Percentiles rank a stretch among this genome's conserved stretches.
Conservation (phyloP, 1,284 basidiomycete genomes). For the Leccinum pallidistipes region DNA sequence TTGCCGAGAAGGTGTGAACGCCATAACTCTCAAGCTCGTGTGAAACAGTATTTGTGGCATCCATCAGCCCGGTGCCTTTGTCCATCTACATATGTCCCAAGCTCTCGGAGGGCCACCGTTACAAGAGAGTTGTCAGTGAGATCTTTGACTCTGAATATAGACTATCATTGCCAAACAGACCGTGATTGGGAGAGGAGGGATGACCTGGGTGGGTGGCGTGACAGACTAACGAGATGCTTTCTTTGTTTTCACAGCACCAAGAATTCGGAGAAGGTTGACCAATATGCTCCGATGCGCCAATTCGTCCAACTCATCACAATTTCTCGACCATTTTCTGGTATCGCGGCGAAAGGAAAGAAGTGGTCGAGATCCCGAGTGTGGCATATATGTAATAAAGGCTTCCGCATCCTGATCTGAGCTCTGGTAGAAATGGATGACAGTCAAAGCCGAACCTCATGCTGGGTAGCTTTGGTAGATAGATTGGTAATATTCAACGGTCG, state of each 20-base stretch:
- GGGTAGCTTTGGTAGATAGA: constrained; percentile 92
- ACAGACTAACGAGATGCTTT: constrained; percentile 96
- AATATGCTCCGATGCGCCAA: constrained; percentile 98
- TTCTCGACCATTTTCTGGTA: constrained; percentile 97
- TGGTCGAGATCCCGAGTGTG: constrained; percentile 91
- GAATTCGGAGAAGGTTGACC: constrained; percentile 63
- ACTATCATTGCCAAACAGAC: constrained; percentile 96
- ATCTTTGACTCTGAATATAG: constrained; percentile 99
- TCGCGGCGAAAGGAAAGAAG: constrained; percentile 96
- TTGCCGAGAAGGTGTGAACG: constrained; percentile 96
- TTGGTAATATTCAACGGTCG: constrained; percentile 98
- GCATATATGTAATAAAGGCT: constrained; percentile 93
- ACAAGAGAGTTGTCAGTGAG: constrained; percentile 97
- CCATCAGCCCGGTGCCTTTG: constrained; percentile 98
- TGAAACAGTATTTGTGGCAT: constrained; percentile 91
- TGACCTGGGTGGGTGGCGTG: constrained; percentile 97
- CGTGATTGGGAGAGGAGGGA: constrained; percentile 99
- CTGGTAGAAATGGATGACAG: constrained; percentile 98
- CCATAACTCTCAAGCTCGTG: constrained; percentile 93
- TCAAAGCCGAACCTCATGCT: constrained; percentile 91
- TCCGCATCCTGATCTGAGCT: constrained; percentile 98
- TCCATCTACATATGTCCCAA: constrained; percentile 88
- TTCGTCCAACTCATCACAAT: constrained; percentile 99
- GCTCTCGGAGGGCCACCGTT: constrained; percentile 94
- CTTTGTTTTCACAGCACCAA: constrained; percentile 97